Evolutionary conservation across 257 asterid species (phyloP).

Genomic region (Nyctanthes arbortristis): DNA sequence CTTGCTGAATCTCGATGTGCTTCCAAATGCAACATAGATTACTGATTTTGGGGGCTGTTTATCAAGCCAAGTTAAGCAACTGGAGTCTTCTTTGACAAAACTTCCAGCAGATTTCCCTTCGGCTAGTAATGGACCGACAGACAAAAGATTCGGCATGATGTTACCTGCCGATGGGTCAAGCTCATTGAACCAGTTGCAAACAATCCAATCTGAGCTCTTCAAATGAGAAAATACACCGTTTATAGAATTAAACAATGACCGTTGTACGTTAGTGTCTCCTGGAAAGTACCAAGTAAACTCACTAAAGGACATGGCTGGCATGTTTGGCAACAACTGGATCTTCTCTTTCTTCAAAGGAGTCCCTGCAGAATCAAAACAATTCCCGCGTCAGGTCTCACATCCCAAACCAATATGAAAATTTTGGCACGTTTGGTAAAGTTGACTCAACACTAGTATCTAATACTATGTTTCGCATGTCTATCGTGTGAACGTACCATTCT

Average conservation of each 20-base stretch:
- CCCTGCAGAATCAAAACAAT: conserved; percentile 32
- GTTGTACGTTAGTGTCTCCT: conserved; percentile 30
- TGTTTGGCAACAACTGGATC: conserved; percentile 31
- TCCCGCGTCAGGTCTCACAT: background rate
- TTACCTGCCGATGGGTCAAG: conserved; percentile 29
- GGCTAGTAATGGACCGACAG: conserved; percentile 56
- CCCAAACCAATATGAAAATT: too few species aligned
- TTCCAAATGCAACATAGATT: conserved; percentile 63
- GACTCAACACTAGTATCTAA: too few species aligned
- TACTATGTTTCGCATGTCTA: background rate
- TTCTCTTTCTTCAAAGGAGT: conserved; percentile 39
- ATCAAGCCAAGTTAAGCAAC: conserved; percentile 63
- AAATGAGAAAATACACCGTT: conserved; percentile 3
- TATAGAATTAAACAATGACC: background rate
- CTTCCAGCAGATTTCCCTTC: conserved; percentile 38
- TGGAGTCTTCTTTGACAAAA: conserved; percentile 44
- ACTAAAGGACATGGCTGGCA: conserved; percentile 38
- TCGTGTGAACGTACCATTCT: conserved; percentile 32
- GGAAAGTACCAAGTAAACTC: conserved; percentile 58
- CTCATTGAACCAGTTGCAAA: conserved; percentile 54
- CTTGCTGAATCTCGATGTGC: conserved; percentile 43
- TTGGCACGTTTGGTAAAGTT: too few species aligned
- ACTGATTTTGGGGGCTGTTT: conserved; percentile 47
- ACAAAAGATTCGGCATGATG: conserved; percentile 33
- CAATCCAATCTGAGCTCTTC: conserved; percentile 40